A percentile compares a stretch with the other conserved stretches of the same genome.
Conservation (phyloP, 1,284 basidiomycete genomes). For the Rhodofomes roseus region DNA sequence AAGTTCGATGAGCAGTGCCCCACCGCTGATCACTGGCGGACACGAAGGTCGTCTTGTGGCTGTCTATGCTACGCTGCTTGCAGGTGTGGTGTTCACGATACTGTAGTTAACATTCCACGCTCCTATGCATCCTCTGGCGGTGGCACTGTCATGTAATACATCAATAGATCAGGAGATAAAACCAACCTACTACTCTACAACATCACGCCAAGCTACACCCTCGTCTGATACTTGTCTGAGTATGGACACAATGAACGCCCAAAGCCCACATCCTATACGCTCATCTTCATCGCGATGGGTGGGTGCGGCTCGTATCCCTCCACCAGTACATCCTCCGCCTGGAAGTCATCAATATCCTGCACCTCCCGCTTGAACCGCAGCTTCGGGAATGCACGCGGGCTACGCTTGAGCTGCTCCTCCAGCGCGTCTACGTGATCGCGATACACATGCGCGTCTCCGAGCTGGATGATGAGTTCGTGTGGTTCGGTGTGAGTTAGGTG, state of each 20-base stretch:
- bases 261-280: conserved; percentile 48
- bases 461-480: conserved; percentile 87
- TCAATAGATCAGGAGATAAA: neutral
- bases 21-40: neutral
- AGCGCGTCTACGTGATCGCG: conserved; percentile 89
- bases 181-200: neutral
- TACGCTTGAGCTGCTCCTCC: conserved; percentile 74
- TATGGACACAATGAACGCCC: neutral
- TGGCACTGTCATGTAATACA: too few species aligned
- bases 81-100: neutral
- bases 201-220: neutral
- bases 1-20: neutral
- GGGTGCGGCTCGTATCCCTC: conserved; percentile 86
- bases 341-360: conserved; percentile 82
- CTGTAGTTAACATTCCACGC: too few species aligned
- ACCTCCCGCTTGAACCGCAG: conserved; percentile 66
- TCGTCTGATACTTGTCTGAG: neutral
- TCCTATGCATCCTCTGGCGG: too few species aligned
- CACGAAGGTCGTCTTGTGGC: neutral
- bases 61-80: neutral
- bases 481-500: conserved; percentile 85
- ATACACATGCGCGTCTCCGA: conserved; percentile 98
- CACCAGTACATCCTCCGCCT: conserved; percentile 78
- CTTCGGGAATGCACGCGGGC: conserved; percentile 83
- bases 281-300: conserved; percentile 97